phyloP scores from a whole-genome alignment of 768 basidiomycete genomes.

The Panus rudis region DNA sequence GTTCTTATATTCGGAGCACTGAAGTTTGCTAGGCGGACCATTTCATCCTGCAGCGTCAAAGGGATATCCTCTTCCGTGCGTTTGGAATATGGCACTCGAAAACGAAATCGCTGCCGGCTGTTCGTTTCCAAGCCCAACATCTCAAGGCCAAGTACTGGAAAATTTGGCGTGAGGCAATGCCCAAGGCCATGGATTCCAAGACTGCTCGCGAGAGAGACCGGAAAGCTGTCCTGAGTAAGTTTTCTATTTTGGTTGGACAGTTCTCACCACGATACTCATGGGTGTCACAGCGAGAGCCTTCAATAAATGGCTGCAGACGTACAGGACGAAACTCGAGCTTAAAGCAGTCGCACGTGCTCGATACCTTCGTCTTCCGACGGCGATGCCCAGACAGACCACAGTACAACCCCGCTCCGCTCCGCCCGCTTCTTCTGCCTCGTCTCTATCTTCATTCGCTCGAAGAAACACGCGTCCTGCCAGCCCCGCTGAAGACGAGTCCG shows the following conservation, averaged over 20 bases:
- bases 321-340: conserved; percentile 62
- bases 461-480: conserved; percentile 8
- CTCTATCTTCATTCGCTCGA: conserved; percentile 1
- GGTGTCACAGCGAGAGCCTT: conserved; percentile 41
- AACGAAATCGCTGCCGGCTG: conserved; percentile 78
- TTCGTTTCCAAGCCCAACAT: conserved; percentile 62
- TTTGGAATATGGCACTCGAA: conserved; percentile 72
- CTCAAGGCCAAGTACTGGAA: conserved; percentile 57
- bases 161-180: conserved; percentile 64
- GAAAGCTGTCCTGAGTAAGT: conserved; percentile 51
- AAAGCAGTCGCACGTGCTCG: conserved; percentile 86
- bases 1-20: not conserved
- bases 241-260: not conserved
- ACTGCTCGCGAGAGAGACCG: conserved; percentile 58
- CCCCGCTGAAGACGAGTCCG: conserved; percentile 10
- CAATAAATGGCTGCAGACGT: conserved; percentile 60
- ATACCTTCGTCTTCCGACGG: conserved; percentile 66
- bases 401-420: conserved; percentile 21
- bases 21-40: conserved; percentile 43
- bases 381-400: conserved; percentile 32
- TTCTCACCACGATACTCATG: conserved; percentile 7
- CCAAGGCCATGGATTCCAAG: conserved; percentile 57
- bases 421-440: conserved; percentile 4
- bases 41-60: conserved; percentile 51
- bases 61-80: conserved; percentile 54